Conservation (phyloP, 106 monocot species). For the Alisma plantagoaquatica region DNA sequence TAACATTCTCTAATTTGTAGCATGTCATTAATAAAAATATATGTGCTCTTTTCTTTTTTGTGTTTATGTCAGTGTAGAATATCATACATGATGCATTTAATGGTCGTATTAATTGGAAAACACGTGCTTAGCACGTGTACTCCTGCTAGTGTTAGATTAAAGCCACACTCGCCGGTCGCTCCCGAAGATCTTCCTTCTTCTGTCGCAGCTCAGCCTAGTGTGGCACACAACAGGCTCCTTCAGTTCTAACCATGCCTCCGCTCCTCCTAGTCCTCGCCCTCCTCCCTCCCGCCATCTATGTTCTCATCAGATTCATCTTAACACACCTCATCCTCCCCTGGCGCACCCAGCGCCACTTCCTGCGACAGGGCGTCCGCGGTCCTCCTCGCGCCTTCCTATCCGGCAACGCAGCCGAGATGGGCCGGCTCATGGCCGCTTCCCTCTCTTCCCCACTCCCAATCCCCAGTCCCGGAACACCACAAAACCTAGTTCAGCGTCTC, state of each 20-base stretch:
- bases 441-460: constrained; percentile 18
- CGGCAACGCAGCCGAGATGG: constrained; percentile 58
- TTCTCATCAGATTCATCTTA: constrained; percentile 22
- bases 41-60: too few relatives aligned
- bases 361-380: constrained; percentile 42
- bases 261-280: constrained; percentile 4
- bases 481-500: constrained; percentile 40
- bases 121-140: too few relatives aligned
- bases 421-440: constrained; percentile 25
- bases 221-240: too few relatives aligned
- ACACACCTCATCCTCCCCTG: constrained; percentile 32
- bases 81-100: too few relatives aligned
- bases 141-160: too few relatives aligned
- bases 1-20: too few relatives aligned
- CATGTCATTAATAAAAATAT: too few relatives aligned
- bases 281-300: constrained; percentile 13
- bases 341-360: constrained; percentile 39
- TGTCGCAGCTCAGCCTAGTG: too few relatives aligned
- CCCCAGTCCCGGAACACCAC: constrained; percentile 12
- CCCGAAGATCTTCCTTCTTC: too few relatives aligned
- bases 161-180: too few relatives aligned
- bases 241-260: constrained; percentile 4
- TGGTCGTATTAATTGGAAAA: too few relatives aligned
- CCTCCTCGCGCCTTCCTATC: constrained; percentile 34
- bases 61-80: too few relatives aligned